A percentile compares a stretch with the other conserved stretches of the same genome.
Conservation (phyloP, 352 stramenopile species). For the Pythium volutum region DNA sequence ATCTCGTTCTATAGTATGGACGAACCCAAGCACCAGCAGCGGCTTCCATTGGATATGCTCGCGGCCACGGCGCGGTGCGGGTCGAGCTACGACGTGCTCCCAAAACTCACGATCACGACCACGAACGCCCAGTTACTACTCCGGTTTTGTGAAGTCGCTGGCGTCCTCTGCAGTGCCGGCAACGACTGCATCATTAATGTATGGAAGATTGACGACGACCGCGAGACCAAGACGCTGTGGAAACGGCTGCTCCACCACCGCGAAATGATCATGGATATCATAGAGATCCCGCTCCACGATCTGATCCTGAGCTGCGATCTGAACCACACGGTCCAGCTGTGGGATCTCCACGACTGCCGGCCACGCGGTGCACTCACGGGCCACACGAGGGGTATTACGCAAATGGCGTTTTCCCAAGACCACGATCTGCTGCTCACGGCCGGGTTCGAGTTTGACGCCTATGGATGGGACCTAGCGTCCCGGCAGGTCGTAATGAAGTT, state of each 20-base stretch:
- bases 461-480: slow-evolving; percentile 80
- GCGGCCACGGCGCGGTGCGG: slow-evolving; percentile 14
- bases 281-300: slow-evolving; percentile 74
- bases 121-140: slow-evolving; percentile 58
- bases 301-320: slow-evolving; percentile 77
- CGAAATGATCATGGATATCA: slow-evolving; percentile 61
- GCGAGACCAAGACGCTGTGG: slow-evolving; percentile 55
- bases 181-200: slow-evolving; percentile 72
- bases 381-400: slow-evolving; percentile 67
- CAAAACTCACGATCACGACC: slow-evolving; percentile 56
- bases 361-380: slow-evolving; percentile 47
- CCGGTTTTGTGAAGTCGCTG: slow-evolving; percentile 56
- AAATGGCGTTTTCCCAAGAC: slow-evolving; percentile 72
- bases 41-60: slow-evolving; percentile 15
- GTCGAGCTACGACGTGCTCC: slow-evolving; percentile 40
- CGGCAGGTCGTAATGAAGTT: slow-evolving; percentile 69
- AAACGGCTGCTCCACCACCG: slow-evolving; percentile 47
- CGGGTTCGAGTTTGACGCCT: slow-evolving; percentile 82
- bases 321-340: slow-evolving; percentile 66
- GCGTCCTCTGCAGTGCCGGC: slow-evolving; percentile 52
- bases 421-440: slow-evolving; percentile 78
- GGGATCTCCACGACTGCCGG: slow-evolving; percentile 77
- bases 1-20: slow-evolving; percentile 83
- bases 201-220: slow-evolving; percentile 62
- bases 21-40: slow-evolving; percentile 37